Evolutionary conservation across 169 alveolate genomes (phyloP).

Genomic region (Eimeria praecox): DNA sequence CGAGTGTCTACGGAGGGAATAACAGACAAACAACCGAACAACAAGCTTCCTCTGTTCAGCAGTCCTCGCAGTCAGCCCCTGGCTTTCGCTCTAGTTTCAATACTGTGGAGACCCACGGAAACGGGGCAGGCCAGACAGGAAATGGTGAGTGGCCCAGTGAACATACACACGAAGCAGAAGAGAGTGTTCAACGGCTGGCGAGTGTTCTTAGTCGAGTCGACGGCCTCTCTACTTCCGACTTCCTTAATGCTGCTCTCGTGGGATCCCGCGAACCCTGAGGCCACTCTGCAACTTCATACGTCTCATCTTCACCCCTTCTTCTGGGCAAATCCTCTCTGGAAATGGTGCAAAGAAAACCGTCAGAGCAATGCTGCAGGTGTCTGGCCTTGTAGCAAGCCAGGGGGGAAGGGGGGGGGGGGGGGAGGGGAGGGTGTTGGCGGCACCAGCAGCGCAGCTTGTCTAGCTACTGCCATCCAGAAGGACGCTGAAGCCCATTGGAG

Average conservation of each 20-base stretch:
- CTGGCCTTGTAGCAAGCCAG: no score
- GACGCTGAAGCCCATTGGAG: background rate
- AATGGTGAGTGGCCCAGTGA: background rate
- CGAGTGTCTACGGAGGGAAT: background rate
- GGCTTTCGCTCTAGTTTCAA: background rate
- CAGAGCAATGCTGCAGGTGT: no score
- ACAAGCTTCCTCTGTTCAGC: background rate
- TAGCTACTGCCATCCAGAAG: background rate
- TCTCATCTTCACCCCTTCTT: no score
- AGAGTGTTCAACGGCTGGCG: background rate
- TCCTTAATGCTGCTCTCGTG: background rate
- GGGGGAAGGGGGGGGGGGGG: no score
- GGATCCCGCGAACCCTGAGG: background rate
- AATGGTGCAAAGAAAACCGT: no score
- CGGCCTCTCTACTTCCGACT: constrained; percentile 31
- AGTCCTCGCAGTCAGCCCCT: background rate
- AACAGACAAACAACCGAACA: background rate
- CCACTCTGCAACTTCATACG: no score
- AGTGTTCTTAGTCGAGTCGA: constrained; percentile 30
- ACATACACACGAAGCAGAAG: background rate
- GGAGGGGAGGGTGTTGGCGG: no score
- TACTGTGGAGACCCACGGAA: background rate
- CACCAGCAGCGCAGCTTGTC: no score
- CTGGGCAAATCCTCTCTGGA: no score
- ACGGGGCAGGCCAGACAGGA: background rate